phyloP scores from a whole-genome alignment of 139 green algal genomes.

The Asterochloris erici region DNA sequence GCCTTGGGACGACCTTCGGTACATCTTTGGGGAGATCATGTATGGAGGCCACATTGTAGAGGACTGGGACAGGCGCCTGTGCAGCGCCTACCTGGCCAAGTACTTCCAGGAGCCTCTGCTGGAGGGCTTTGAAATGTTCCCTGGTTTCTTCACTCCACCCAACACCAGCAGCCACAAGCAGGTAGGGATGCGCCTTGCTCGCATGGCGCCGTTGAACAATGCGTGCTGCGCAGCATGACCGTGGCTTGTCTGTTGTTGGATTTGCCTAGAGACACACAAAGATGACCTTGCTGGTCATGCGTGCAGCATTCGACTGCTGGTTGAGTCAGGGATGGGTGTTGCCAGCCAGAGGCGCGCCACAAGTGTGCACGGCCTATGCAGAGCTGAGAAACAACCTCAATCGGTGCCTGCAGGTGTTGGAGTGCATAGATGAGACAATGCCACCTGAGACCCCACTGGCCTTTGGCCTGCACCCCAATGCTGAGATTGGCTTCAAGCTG shows the following conservation, averaged over 20 bases:
- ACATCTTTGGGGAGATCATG: slow-evolving; percentile 97
- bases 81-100: slow-evolving; percentile 68
- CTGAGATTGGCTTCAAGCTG: slow-evolving; percentile 90
- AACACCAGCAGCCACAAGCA: slow-evolving; percentile 64
- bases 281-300: too few species aligned
- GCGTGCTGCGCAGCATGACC: too few species aligned
- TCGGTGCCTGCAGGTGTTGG: slow-evolving; percentile 50
- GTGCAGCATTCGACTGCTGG: too few species aligned
- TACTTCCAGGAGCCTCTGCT: slow-evolving; percentile 82
- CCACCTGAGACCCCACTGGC: slow-evolving; percentile 75
- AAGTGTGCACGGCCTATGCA: too few species aligned
- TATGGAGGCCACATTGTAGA: slow-evolving; percentile 95
- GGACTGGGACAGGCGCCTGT: slow-evolving; percentile 86
- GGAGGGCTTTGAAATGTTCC: slow-evolving; percentile 79
- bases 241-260: too few species aligned
- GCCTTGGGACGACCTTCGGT: slow-evolving; percentile 84
- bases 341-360: too few species aligned
- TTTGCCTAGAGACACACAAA: neutral
- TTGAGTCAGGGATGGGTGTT: too few species aligned
- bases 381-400: neutral
- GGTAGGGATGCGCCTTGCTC: slow-evolving; percentile 18
- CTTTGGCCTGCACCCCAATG: slow-evolving; percentile 91
- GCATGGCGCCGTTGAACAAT: too few species aligned
- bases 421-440: slow-evolving; percentile 79
- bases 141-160: slow-evolving; percentile 61